Evolutionary conservation across 164 flowering plant species (phyloP), one percentile per base, ranked within the genome.

Genomic region (Magnolia changhungtana): DNA sequence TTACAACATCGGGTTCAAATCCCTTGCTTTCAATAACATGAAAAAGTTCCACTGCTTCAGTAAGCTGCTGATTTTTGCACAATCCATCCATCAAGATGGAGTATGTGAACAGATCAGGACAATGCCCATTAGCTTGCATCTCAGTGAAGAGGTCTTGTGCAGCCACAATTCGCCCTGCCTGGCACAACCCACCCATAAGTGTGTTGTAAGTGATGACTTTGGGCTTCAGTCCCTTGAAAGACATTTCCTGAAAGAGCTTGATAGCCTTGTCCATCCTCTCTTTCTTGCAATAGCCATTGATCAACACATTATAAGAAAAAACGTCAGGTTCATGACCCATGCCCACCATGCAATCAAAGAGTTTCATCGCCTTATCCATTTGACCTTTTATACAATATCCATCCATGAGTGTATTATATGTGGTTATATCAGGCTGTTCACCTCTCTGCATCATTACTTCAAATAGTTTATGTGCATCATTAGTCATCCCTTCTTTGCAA

Each of bases 271-370:
- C 81, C 0, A 84, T 23, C 74, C 73, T 84, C 23, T 2, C 67
- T 61, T 37, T 37, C 45, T 80, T 82, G 80, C 81, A 84, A 71
- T 81, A 84, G 8, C 89, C 89, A 78, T 84, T 84, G 52, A 89
- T 86, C 85, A 90, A 73, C 21, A 80, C 72, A 78, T 77, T 83
- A 64, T 84, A 87, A 61, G 81, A 83, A 45, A 75, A 70, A 59
- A 74, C 81, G 81, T 85, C 78, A 23, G 23, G 80, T 58, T 72
- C 73, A 69, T 45, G 68, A 11, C 88, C 90, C 27, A 75, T 83
- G 21, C 18, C 59, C 37, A 14, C 74, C 90, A 89, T 81, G 29
- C 73, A 77, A 55, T 51, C 55, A 72, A 87, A 83, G 29, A 89
- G 74, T 68, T 82, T 79, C 67, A 29, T 77, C 4, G 88, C 90